Evolutionary conservation across 495 filamentous ascomycete genomes (phyloP).

Genomic region (Lentithecium fluviatile): DNA sequence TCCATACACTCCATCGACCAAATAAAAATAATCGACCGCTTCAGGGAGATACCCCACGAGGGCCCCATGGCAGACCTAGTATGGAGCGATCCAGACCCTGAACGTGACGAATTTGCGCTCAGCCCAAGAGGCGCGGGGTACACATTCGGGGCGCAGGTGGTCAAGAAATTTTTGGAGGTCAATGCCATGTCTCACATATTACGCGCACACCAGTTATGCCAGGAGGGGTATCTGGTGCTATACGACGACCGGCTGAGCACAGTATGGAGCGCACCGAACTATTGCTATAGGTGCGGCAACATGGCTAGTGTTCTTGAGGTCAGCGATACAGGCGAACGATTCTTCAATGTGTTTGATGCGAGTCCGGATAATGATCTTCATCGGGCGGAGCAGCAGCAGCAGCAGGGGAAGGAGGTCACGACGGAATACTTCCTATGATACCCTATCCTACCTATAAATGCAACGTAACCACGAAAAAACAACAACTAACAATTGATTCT

Average conservation of each 20-base stretch:
- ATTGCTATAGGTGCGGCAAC: slow-evolving; percentile 95
- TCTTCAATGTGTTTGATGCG: slow-evolving; percentile 96
- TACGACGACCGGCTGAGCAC: slow-evolving; percentile 93
- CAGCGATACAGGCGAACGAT: slow-evolving; percentile 82
- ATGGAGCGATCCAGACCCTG: slow-evolving; percentile 95
- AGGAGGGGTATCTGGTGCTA: slow-evolving; percentile 93
- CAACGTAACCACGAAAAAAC: background rate
- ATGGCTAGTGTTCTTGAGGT: slow-evolving; percentile 96
- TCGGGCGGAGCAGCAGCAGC: slow-evolving; percentile 70
- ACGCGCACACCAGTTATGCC: slow-evolving; percentile 93
- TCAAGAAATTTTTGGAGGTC: slow-evolving; percentile 94
- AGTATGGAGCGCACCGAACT: slow-evolving; percentile 96
- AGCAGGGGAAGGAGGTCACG: slow-evolving; percentile 60
- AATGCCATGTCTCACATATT: slow-evolving; percentile 97
- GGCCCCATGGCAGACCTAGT: slow-evolving; percentile 99
- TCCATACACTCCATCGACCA: slow-evolving; percentile 98
- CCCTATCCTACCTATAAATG: background rate
- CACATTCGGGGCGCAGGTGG: slow-evolving; percentile 94
- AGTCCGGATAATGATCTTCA: slow-evolving; percentile 93
- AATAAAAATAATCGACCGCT: slow-evolving; percentile 98
- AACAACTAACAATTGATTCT: too few relatives aligned
- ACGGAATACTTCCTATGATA: slow-evolving; percentile 72
- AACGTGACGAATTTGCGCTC: slow-evolving; percentile 92
- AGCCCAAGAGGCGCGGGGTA: slow-evolving; percentile 93
- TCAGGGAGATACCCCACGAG: slow-evolving; percentile 96